Conservation (phyloP, 352 stramenopile species). For the Pythium phragmitis region DNA sequence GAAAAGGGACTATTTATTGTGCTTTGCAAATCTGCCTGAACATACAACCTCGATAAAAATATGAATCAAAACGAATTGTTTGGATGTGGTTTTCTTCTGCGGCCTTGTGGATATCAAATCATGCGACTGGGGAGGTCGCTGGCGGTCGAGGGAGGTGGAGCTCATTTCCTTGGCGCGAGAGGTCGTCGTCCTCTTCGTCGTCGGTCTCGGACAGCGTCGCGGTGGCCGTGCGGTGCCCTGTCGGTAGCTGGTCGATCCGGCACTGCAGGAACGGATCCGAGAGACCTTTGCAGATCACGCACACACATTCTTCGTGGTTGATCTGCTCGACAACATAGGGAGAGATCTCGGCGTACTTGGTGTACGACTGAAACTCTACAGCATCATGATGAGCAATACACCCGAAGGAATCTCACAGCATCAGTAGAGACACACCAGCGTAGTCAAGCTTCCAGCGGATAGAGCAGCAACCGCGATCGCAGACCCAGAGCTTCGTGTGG, state of each 20-base stretch:
- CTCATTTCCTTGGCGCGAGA: neutral
- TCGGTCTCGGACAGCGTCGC: constrained; percentile 28
- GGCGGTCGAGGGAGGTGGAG: neutral
- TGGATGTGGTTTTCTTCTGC: constrained; percentile 3
- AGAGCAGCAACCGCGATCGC: constrained; percentile 61
- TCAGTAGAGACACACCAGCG: constrained; percentile 29
- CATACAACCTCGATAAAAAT: constrained; percentile 25
- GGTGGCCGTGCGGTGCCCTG: neutral
- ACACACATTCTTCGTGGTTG: constrained; percentile 45
- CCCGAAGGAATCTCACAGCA: neutral
- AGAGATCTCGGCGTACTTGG: constrained; percentile 61
- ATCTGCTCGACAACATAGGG: constrained; percentile 68
- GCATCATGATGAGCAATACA: neutral
- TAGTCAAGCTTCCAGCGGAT: constrained; percentile 79
- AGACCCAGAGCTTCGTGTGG: constrained; percentile 56
- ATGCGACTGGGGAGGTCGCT: constrained; percentile 15
- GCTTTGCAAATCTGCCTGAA: constrained; percentile 25
- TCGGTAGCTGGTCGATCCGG: constrained; percentile 23
- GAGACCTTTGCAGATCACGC: constrained; percentile 60
- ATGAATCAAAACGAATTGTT: constrained; percentile 24
- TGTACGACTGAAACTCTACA: constrained; percentile 59
- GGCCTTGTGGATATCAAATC: neutral
- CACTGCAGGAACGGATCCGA: constrained; percentile 32
- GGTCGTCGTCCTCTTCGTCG: constrained; percentile 21
- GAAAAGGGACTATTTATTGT: constrained; percentile 30